Evolutionary conservation across 2,329 filamentous ascomycete species (phyloP).

Genomic region (Blumeriella jaapii): DNA sequence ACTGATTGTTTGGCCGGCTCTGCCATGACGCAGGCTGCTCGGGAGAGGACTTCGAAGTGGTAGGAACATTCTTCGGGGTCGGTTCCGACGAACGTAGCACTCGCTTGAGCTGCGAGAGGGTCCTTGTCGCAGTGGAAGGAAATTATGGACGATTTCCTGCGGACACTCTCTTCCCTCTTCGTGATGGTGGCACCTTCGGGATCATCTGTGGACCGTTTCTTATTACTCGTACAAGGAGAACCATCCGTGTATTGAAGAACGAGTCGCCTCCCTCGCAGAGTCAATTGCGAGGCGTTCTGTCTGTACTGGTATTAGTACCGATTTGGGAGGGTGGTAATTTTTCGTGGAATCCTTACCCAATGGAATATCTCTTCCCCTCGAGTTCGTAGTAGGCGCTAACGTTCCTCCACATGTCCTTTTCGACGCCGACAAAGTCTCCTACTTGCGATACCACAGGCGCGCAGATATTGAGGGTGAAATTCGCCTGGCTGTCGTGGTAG

Average conservation of each 20-base stretch:
- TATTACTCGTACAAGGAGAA: slow-evolving; percentile 52
- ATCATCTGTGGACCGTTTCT: slow-evolving; percentile 30
- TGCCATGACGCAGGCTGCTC: slow-evolving; percentile 61
- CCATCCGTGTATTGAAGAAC: slow-evolving; percentile 68
- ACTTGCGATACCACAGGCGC: slow-evolving; percentile 59
- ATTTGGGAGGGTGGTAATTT: neutral
- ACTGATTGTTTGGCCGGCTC: slow-evolving; percentile 61
- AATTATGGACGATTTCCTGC: slow-evolving; percentile 73
- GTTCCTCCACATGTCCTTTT: slow-evolving; percentile 52
- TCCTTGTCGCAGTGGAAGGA: slow-evolving; percentile 90
- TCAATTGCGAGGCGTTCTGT: slow-evolving; percentile 41
- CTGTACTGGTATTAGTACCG: slow-evolving; percentile 29
- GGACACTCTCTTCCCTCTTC: slow-evolving; percentile 19
- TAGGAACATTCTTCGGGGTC: slow-evolving; percentile 89
- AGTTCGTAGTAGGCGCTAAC: slow-evolving; percentile 68
- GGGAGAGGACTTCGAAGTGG: slow-evolving; percentile 85
- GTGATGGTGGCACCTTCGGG: slow-evolving; percentile 27
- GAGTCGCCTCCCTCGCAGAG: slow-evolving; percentile 59
- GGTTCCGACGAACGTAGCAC: slow-evolving; percentile 69
- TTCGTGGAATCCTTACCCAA: slow-evolving; percentile 60
- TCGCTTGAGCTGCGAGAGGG: slow-evolving; percentile 53
- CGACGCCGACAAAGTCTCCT: slow-evolving; percentile 51
- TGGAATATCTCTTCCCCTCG: slow-evolving; percentile 56
- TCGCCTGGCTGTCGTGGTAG: slow-evolving; percentile 46
- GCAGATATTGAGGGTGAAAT: slow-evolving; percentile 80